A percentile compares a stretch with the other conserved stretches of the same genome.
phyloP scores from a whole-genome alignment of 148 eudicot species.

The Amaranthus hypochondriacus region DNA sequence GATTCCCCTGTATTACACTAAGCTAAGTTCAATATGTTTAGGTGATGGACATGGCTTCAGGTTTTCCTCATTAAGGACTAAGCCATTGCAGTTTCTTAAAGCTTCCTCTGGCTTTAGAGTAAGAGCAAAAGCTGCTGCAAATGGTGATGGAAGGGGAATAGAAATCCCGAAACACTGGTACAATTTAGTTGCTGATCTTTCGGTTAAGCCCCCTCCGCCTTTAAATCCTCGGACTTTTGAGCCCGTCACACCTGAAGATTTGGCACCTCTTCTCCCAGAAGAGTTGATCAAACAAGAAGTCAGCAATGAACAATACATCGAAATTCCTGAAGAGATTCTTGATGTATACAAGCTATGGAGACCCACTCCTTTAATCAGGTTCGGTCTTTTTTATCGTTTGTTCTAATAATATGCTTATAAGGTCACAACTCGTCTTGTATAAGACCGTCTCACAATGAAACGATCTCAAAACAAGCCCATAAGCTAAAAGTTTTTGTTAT shows the following conservation, averaged over 20 bases:
- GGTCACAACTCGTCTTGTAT: too few relatives aligned
- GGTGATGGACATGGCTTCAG: constrained; percentile 15
- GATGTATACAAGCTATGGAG: constrained; percentile 88
- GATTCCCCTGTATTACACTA: not conserved
- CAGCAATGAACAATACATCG: constrained; percentile 57
- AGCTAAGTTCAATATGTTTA: constrained; percentile 1
- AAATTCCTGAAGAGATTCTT: constrained; percentile 78
- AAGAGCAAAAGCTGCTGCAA: constrained; percentile 32
- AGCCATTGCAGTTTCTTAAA: constrained; percentile 32
- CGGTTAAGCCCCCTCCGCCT: constrained; percentile 80
- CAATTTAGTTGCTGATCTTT: constrained; percentile 76
- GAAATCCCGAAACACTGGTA: constrained; percentile 84
- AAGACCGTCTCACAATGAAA: too few relatives aligned
- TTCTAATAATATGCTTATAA: too few relatives aligned
- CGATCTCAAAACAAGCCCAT: too few relatives aligned
- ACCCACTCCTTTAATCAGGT: constrained; percentile 97
- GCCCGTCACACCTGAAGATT: constrained; percentile 72
- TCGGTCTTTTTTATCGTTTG: constrained; percentile 8
- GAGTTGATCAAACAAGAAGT: constrained; percentile 85
- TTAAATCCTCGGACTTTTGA: constrained; percentile 74
- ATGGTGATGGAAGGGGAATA: constrained; percentile 28
- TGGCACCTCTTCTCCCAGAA: constrained; percentile 69
- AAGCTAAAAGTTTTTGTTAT: too few relatives aligned
- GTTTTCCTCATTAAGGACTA: constrained; percentile 14
- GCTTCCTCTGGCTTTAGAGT: constrained; percentile 30